These are phyloP conservation scores for Carallia brachiata DNA, from an alignment of 345 rosid genomes.

Conservation along the genomic window DNA sequence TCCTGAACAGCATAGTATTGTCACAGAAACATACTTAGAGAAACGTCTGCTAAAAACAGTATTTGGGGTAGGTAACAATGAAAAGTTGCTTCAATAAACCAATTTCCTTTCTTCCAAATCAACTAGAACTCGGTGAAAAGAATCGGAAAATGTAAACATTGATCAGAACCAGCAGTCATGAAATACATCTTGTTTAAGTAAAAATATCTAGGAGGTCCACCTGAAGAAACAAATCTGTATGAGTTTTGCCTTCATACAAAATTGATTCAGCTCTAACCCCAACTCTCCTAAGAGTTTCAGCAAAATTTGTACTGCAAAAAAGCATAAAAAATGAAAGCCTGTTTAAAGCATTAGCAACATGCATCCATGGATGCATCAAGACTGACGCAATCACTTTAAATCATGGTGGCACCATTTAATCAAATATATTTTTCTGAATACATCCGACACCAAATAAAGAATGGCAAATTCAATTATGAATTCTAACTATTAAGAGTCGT, in stretches of 20 bases:
- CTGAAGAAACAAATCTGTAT: conserved; percentile 97
- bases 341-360: conserved; percentile 1
- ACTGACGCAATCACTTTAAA: not conserved
- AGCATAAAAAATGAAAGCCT: not conserved
- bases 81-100: not conserved
- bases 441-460: not conserved
- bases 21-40: too few relatives aligned
- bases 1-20: conserved; percentile 42
- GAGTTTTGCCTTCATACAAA: conserved; percentile 83
- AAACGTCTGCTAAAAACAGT: too few relatives aligned
- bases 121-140: too few relatives aligned
- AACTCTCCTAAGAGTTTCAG: conserved; percentile 62
- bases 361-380: not conserved
- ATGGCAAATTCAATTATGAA: not conserved
- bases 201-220: conserved; percentile 28
- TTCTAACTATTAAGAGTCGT: not conserved
- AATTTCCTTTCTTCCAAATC: not conserved
- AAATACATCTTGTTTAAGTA: not conserved
- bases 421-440: not conserved
- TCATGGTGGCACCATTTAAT: not conserved
- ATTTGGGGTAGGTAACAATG: too few relatives aligned
- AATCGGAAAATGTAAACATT: too few relatives aligned
- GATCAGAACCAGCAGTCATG: not conserved
- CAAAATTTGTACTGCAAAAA: conserved; percentile 66
- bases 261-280: conserved; percentile 76